These are phyloP conservation scores for Porcisia hertigi DNA, from an alignment of 208 protist genomes.

Conservation along the genomic window DNA sequence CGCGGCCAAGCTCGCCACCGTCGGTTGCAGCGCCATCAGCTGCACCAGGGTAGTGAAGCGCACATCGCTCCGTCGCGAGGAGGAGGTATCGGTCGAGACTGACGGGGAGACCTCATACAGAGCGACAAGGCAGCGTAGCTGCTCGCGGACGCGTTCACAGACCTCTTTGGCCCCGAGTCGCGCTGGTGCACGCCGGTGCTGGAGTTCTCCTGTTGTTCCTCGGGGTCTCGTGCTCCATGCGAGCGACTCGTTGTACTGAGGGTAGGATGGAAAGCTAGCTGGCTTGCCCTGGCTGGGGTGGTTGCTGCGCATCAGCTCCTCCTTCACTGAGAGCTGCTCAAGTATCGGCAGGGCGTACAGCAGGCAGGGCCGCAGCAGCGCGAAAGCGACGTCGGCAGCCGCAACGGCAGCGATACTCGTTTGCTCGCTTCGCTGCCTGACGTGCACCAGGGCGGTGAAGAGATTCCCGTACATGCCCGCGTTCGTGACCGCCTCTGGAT, in stretches of 20 bases:
- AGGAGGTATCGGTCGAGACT: neutral
- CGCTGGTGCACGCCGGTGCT: neutral
- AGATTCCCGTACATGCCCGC: constrained; percentile 28
- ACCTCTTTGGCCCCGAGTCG: constrained; percentile 32
- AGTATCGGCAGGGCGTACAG: constrained; percentile 33
- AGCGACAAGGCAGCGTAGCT: constrained; percentile 16
- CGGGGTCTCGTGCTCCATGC: constrained; percentile 2
- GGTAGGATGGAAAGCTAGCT: neutral
- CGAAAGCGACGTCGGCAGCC: constrained; percentile 18
- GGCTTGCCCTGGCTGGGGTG: neutral
- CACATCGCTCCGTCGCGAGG: neutral
- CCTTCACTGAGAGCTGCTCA: constrained; percentile 18
- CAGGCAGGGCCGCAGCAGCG: constrained; percentile 29
- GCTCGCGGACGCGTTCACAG: constrained; percentile 23
- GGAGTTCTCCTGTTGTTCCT: neutral
- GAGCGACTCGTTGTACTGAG: constrained; percentile 25
- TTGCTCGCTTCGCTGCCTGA: constrained; percentile 12
- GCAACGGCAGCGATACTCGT: neutral
- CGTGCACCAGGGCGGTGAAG: constrained; percentile 20
- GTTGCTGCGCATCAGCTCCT: constrained; percentile 10
- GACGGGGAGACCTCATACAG: constrained; percentile 9
- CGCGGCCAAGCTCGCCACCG: constrained; percentile 5
- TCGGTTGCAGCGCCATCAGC: constrained; percentile 23
- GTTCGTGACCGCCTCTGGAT: constrained; percentile 18
- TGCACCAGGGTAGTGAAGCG: constrained; percentile 18